Evolutionary conservation across 345 rosid species (phyloP), one percentile per base, ranked within the genome.

Genomic region (Pugionium dolabratum): DNA sequence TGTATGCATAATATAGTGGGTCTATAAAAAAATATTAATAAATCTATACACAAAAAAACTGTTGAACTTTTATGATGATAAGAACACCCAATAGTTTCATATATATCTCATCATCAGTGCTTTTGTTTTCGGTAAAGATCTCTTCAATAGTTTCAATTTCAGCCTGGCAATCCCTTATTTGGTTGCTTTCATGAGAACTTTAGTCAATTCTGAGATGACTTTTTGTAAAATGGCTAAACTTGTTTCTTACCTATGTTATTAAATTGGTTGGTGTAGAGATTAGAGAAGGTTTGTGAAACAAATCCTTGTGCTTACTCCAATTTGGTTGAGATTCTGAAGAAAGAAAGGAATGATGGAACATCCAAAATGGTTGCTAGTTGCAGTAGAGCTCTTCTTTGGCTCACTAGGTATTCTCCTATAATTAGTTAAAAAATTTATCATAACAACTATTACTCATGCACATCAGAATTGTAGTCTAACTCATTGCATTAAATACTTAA

Each of bases 331-430:
- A 83, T 90, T 8, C 71, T 94, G 76, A 86, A 83, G 67, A 86
- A 88, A 77, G 99, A 90, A 70, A 54, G 26, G 18, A 39, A 53
- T 44, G 90, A 88, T 64, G 97, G 89, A 66, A 76, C 45, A 50
- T 76, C 80, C 29, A 82, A 69, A 68, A 84, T 80, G 78, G 67
- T 54, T 5, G 35, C 37, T 68, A 94, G 99, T 73, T 85, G 95
- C 54, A 79, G 97, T 73, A 80, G 65, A 76, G 90, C 97, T 62
- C 39, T 88, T 61, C 84, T 94, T 54, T 94, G 99, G 99, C 99
- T 94, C 55, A 83, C 96, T 69, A 88, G 97, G 99, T 94, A 72
- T 7, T 50, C 35, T 8, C 42, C 42, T 2, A 41, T 43, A 18
- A 18, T 18, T 18, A 18, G 18, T 18, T 18, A 18, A 18, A 18